A percentile compares a stretch with the other conserved stretches of the same genome.
These are phyloP conservation scores for Flaveria robusta DNA, from an alignment of 129 eudicot species.

Conservation along the genomic window DNA sequence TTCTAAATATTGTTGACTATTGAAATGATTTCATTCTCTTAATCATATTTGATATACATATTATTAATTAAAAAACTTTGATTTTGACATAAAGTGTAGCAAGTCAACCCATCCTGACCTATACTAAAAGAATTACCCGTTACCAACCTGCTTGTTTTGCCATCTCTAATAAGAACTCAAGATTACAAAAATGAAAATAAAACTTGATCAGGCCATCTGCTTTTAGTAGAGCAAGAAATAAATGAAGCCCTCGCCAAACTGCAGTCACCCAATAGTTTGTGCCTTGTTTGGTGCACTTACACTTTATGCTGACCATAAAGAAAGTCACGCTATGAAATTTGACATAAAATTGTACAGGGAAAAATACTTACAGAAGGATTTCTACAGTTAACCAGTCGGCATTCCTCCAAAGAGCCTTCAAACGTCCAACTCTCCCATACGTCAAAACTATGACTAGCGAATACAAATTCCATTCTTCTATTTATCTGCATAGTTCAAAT, in stretches of 20 bases:
- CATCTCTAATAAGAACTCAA: background rate
- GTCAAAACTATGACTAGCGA: slow-evolving; percentile 97
- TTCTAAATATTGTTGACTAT: background rate
- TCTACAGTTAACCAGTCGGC: slow-evolving; percentile 89
- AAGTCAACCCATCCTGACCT: background rate
- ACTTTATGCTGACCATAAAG: background rate
- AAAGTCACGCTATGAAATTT: background rate
- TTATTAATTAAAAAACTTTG: background rate
- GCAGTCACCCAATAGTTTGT: background rate
- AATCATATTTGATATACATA: background rate
- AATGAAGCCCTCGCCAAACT: background rate
- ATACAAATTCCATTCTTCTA: slow-evolving; percentile 92
- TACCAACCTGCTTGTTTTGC: background rate
- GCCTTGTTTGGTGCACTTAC: background rate
- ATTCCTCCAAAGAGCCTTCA: slow-evolving; percentile 91
- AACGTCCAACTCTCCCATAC: slow-evolving; percentile 98
- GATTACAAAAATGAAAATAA: background rate
- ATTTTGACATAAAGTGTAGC: background rate
- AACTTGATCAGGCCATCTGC: background rate
- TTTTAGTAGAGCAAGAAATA: background rate
- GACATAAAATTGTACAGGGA: background rate
- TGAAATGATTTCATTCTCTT: background rate
- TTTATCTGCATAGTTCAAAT: slow-evolving; percentile 67
- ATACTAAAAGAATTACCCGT: background rate
- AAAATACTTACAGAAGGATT: slow-evolving; percentile 69